Conservation (phyloP, 306 rosid species). For the Prunus dulcis region DNA sequence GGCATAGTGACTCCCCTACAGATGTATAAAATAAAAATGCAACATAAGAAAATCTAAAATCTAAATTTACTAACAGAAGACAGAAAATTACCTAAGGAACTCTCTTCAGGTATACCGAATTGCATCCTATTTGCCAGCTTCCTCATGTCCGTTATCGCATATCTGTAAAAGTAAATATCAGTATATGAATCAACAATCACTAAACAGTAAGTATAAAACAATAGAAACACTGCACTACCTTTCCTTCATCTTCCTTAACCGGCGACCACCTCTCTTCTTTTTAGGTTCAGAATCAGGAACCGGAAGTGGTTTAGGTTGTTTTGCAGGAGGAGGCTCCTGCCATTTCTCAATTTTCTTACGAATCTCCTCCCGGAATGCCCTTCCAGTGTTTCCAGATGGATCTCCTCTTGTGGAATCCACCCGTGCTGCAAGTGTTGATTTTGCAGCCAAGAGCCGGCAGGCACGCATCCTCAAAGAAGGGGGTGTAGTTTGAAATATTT, state of each 20-base stretch:
- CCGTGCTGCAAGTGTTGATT: not conserved
- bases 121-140: slow-evolving; percentile 60
- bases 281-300: slow-evolving; percentile 46
- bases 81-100: slow-evolving; percentile 55
- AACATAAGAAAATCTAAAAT: not conserved
- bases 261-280: slow-evolving; percentile 96
- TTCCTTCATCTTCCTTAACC: slow-evolving; percentile 84
- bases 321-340: not conserved
- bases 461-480: not conserved
- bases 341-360: not conserved
- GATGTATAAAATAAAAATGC: not conserved
- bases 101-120: not conserved
- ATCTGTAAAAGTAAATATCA: slow-evolving; percentile 44
- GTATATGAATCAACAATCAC: not conserved
- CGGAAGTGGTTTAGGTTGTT: not conserved
- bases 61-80: not conserved
- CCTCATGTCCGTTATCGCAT: slow-evolving; percentile 90
- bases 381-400: not conserved
- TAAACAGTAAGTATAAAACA: not conserved
- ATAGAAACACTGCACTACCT: slow-evolving; percentile 38
- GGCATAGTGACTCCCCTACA: not conserved
- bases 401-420: not conserved
- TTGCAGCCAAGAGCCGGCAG: not conserved
- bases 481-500: not conserved
- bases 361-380: not conserved